Base-by-base conservation (phyloP, 2,329 filamentous ascomycete genomes). In the Pseudocercospora eumusae region DNA sequence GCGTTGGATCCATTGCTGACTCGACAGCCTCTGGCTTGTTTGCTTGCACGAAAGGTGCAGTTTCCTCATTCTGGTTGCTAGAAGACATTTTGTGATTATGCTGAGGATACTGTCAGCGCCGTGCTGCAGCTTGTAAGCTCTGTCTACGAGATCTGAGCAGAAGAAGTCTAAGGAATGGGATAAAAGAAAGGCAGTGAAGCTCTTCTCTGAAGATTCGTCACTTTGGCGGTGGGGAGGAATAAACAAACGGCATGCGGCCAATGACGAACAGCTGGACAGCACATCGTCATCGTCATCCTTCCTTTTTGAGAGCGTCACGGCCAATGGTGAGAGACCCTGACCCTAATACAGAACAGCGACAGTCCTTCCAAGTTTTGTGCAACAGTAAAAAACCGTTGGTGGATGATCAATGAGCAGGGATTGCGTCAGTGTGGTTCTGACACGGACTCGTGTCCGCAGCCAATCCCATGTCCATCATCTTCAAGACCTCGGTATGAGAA, bases 331-430 rank as follows among this genome's bases (percentile, higher is more conserved):
- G 2, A 36, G 44, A 47, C 21, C n/a, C 44, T 47, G n/a, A n/a
- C n/a, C n/a, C n/a, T n/a, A 47, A 47, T 23, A n/a, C 44, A 47
- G 21, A 47, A n/a, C 44, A 47, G 21, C 44, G 18, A 47, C 44
- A 47, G 44, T 11, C 44, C 11, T 50, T 50, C 45, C 45, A 49
- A 49, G 45, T 49, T 49, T 49, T 49, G 45, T 27, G 45, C 23
- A 25, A 23, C 23, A 27, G 20, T 15, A 9, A 6, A 20, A 20
- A 21, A 10, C 7, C 18, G 20, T 45, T 45, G 42, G 42, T 45
- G n/a, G 20, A 21, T 4, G 31, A 33, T 33, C 31, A 45, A 45
- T 45, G 42, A 45, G 42, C 45, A 27, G 45, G 23, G 4, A 52
- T 52, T 52, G 23, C 47, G 47, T 52, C 47, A 52, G 47, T 52